Evolutionary conservation across 1,139 yeast genomes (phyloP).

Genomic region (Kodamaea sp.): DNA sequence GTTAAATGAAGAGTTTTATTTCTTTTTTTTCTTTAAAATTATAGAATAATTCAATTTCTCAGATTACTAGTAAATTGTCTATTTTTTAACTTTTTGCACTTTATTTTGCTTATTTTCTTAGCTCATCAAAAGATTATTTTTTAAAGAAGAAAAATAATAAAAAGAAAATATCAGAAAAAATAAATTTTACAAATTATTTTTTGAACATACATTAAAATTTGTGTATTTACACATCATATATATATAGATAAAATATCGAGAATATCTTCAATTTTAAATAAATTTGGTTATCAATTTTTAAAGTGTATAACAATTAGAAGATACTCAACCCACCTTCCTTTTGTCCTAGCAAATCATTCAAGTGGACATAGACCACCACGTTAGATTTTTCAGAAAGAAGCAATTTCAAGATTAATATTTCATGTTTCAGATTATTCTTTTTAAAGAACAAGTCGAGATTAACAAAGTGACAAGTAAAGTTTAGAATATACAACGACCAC

Average conservation of each 20-base stretch:
- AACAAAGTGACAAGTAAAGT: neutral
- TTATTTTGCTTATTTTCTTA: no score
- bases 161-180: conserved; percentile 5
- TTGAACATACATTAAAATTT: conserved; percentile 9
- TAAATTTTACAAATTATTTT: conserved; percentile 11
- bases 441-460: neutral
- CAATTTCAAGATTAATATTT: neutral
- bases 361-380: no score
- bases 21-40: no score
- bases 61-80: no score
- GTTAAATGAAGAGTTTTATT: no score
- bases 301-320: neutral
- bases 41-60: no score
- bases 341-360: no score
- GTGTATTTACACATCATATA: conserved; percentile 4
- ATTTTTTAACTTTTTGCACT: no score
- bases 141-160: conserved; percentile 5
- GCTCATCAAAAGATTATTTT: no score
- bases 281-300: neutral
- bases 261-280: neutral
- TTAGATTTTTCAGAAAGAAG: no score
- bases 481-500: neutral
- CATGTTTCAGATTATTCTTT: neutral
- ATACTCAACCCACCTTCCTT: no score
- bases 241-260: conserved; percentile 7